Evolutionary conservation across 2,329 filamentous ascomycete genomes (phyloP).

Genomic region (Penicillium decumbens): DNA sequence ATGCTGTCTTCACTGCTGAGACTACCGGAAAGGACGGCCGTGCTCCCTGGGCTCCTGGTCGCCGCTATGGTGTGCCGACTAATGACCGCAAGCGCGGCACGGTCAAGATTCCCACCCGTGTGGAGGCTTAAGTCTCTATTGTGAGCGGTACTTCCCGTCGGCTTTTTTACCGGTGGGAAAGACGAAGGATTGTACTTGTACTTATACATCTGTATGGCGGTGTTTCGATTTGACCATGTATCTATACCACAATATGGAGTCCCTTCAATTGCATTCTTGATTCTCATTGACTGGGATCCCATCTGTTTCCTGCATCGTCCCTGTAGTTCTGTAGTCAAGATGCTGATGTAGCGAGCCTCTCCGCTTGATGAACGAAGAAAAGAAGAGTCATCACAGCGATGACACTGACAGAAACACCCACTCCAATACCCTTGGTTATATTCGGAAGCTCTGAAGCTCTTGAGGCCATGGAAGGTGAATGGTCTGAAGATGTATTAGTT

Average conservation of each 20-base stretch:
- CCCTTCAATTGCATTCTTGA: background rate
- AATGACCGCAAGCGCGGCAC: constrained; percentile 60
- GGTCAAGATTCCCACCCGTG: constrained; percentile 60
- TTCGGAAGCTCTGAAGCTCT: background rate
- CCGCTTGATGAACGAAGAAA: background rate
- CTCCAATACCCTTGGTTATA: background rate
- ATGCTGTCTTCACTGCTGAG: constrained; percentile 51
- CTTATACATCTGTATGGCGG: constrained; percentile 21
- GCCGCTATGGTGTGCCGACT: constrained; percentile 59
- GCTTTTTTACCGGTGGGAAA: constrained; percentile 2
- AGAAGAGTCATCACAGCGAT: background rate
- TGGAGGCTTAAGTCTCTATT: constrained; percentile 42
- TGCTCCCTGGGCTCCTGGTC: constrained; percentile 51
- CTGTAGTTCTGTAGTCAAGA: background rate
- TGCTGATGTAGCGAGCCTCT: background rate
- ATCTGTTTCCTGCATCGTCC: background rate
- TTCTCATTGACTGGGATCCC: background rate
- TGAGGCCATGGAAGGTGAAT: too few relatives aligned
- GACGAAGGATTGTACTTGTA: constrained; percentile 22
- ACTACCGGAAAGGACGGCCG: constrained; percentile 54
- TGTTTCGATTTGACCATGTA: constrained; percentile 18
- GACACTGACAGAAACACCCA: background rate
- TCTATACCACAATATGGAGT: constrained; percentile 20
- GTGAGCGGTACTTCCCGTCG: background rate
- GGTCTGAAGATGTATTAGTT: background rate